Evolutionary conservation across 2,329 filamentous ascomycete genomes (phyloP), one percentile per base, ranked within the genome.

Genomic region (Colletotrichum musae): DNA sequence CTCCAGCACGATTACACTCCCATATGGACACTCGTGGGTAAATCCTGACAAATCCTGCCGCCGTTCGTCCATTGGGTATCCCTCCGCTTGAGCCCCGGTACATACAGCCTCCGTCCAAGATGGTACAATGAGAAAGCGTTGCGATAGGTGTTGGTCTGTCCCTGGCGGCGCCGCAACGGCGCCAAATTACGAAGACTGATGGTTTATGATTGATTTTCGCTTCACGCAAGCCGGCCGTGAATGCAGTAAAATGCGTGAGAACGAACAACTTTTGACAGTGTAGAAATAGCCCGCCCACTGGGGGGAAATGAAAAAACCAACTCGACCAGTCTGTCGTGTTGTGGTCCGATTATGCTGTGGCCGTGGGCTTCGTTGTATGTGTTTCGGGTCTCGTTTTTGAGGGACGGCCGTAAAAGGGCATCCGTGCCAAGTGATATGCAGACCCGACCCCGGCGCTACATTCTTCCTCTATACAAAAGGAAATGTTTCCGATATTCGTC

Each of bases 51-150:
- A 63, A 48, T 39, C 64, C 39, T 18, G 64, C 68, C 64, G 26
- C 66, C 62, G 21, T 39, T 45, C 61, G 64, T 58, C 58, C 57
- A 26, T 68, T 68, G 68, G 68, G 64, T 63, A 70, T 68, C 58
- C 64, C 64, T 57, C 54, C 24, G 47, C 66, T 64, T 63, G 28
- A 41, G 57, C 57, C 68, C 52, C 64, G 24, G 62, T 68, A 52
- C 57, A 68, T 61, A 68, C 57, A 58, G 56, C 63, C 66, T 66
- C 62, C 57, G 56, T 47, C 50, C 51, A 24, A 65, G 54, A 60
- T 54, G 32, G 54, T 26, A 66, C 18, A 52, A 50, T 65, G 36
- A 59, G 43, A 66, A 41, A 45, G 43, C 32, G 52, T 28, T 36
- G 50, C 43, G 50, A 60, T 45, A 43, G 56, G 36, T 56, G 21